phyloP scores from a whole-genome alignment of 192 early-diverging fungal species.

The Coemansia sp. region DNA sequence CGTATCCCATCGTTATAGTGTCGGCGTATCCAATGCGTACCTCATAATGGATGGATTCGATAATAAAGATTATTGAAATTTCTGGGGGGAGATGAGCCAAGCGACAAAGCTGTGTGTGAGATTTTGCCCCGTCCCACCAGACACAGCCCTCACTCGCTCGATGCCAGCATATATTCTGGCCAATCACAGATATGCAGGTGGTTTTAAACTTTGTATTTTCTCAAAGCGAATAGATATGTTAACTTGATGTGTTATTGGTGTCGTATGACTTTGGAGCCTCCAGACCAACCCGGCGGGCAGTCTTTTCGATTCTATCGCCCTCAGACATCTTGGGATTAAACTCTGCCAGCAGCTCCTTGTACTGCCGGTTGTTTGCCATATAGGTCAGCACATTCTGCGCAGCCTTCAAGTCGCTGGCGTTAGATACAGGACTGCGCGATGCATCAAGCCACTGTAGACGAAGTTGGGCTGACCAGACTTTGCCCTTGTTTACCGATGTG shows the following conservation, averaged over 20 bases:
- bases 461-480: slow-evolving; percentile 37
- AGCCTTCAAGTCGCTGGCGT: neutral
- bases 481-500: slow-evolving; percentile 15
- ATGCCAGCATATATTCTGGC: neutral
- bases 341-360: slow-evolving; percentile 30
- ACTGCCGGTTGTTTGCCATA: slow-evolving; percentile 28
- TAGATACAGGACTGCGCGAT: neutral
- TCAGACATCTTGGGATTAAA: slow-evolving; percentile 39
- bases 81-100: neutral
- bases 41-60: slow-evolving; percentile 23
- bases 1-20: neutral
- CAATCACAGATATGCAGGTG: neutral
- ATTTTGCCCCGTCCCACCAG: neutral
- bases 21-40: slow-evolving; percentile 13
- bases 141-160: neutral
- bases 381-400: slow-evolving; percentile 28
- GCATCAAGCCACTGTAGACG: slow-evolving; percentile 31
- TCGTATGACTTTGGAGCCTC: slow-evolving; percentile 23
- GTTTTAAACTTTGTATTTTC: neutral
- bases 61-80: neutral
- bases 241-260: neutral
- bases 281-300: slow-evolving; percentile 38
- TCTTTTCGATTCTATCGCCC: slow-evolving; percentile 29
- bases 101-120: neutral
- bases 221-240: neutral